These are phyloP conservation scores for Elsinoe arachidis DNA, from an alignment of 2,329 filamentous ascomycete genomes.

Conservation along the genomic window DNA sequence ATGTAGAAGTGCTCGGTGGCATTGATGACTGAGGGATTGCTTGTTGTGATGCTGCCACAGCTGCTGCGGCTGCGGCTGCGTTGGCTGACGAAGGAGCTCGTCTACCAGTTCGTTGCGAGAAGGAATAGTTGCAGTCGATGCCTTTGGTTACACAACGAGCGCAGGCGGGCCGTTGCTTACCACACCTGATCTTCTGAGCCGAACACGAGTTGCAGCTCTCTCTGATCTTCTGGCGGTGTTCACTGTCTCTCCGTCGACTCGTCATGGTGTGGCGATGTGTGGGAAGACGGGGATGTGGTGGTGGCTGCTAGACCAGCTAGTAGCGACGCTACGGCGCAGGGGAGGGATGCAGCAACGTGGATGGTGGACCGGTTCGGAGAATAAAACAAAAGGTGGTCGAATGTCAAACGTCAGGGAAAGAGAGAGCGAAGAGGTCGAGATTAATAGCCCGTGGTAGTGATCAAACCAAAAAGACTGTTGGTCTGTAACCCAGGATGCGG, in stretches of 20 bases:
- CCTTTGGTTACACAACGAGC: conserved; percentile 19
- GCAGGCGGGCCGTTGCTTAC: conserved; percentile 20
- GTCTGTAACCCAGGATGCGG: conserved; percentile 6
- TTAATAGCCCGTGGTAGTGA: conserved; percentile 8
- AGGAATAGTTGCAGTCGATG: conserved; percentile 20
- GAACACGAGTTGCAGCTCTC: conserved; percentile 13
- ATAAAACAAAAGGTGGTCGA: not conserved
- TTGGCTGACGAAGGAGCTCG: conserved; percentile 9
- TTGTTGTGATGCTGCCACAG: not conserved
- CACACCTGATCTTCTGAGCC: conserved; percentile 13
- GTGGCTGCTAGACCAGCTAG: conserved; percentile 9
- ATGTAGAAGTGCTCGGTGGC: not conserved
- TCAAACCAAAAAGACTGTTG: not conserved
- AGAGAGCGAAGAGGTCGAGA: conserved; percentile 7
- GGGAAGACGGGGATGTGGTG: not conserved
- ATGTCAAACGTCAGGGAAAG: not conserved
- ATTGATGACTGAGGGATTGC: not conserved
- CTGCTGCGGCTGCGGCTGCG: not conserved
- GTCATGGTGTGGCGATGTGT: conserved; percentile 4
- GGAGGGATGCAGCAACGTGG: not conserved
- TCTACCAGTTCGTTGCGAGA: conserved; percentile 20
- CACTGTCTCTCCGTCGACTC: conserved; percentile 12
- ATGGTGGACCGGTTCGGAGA: conserved; percentile 1
- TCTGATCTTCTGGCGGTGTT: conserved; percentile 14
- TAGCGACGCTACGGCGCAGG: not conserved